A percentile compares a stretch with the other conserved stretches of the same genome.
Evolutionary conservation across 164 flowering plant genomes (phyloP).

Genomic region (Amborella trichopoda): DNA sequence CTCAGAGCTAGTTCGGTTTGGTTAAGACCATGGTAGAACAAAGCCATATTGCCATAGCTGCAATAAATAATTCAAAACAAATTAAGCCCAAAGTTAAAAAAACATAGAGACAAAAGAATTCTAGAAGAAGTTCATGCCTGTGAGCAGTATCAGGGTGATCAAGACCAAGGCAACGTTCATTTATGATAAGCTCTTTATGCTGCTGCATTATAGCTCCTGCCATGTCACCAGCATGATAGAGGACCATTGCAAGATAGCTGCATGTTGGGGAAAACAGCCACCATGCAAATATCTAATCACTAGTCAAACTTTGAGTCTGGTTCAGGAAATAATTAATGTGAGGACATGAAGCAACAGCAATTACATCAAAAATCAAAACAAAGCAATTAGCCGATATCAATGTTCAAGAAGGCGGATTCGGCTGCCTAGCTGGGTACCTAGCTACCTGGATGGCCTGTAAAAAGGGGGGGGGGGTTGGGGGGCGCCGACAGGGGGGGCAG

Average conservation of each 20-base stretch:
- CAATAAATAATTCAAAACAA: conserved; percentile 8
- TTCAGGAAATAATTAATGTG: background rate
- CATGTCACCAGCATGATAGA: conserved; percentile 99
- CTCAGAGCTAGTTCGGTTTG: conserved; percentile 90
- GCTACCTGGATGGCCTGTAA: too few relatives aligned
- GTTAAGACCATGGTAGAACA: conserved; percentile 95
- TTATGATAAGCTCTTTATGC: conserved; percentile 95
- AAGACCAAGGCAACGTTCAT: conserved; percentile 91
- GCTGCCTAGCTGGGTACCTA: too few relatives aligned
- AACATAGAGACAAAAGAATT: background rate
- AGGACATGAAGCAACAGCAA: background rate
- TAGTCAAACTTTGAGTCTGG: too few relatives aligned
- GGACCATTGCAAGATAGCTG: conserved; percentile 98
- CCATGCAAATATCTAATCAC: too few relatives aligned
- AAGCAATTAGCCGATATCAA: too few relatives aligned
- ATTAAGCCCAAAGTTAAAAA: background rate
- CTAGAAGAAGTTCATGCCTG: conserved; percentile 32
- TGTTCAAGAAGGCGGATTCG: too few relatives aligned
- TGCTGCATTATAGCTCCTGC: conserved; percentile 97
- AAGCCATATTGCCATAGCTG: conserved; percentile 99
- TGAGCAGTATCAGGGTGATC: conserved; percentile 99
- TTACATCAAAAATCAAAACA: too few relatives aligned
- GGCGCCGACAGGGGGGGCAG: too few relatives aligned
- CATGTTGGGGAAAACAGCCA: conserved; percentile 8
- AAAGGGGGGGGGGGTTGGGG: too few relatives aligned